Evolutionary conservation across 352 stramenopile species (phyloP), one percentile per base, ranked within the genome.

Genomic region (Phytophthora hibernalis): DNA sequence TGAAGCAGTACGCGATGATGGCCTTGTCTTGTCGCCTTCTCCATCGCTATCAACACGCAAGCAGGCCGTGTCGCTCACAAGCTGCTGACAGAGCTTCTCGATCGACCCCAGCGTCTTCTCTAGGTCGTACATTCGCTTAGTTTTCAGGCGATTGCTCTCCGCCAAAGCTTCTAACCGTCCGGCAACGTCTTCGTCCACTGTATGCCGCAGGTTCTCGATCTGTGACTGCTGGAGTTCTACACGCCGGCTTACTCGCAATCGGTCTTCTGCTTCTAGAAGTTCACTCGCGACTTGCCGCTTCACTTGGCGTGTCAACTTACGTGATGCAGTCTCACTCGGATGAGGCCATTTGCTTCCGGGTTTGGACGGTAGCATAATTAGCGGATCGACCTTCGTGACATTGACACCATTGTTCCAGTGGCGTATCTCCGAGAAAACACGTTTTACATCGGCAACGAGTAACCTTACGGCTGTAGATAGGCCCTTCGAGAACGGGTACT

Each of bases 401-500:
- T 76, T 77, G 26, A 69, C 50, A 20, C 54, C 55, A 7, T 74
- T 80, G 28, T 76, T 77, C 1, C 79, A 76, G n/a, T 72, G 79
- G 5, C 74, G 77, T 43, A 86, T 45, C 44, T 81, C 79, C 30
- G 71, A 78, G 15, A 88, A 56, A 9, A 63, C 57, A n/a, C 73
- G 72, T 56, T 86, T 82, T 8, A 84, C 45, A 61, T 90, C 79
- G 2, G 70, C 58, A 12, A 78, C 13, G 26, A 89, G 43, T 4
- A 89, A 54, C 22, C 50, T 50, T 2, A 75, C 21, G 0, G 79
- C 80, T 5, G 63, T 53, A 1, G 42, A 24, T 0, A 89, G 20
- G 0, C 84, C 84, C 28, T 80, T 80, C 0, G 79, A 87, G 58
- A 92, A 92, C 31, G 84, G 79, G 28, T 91, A 90, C 45, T 78